Percentiles rank a stretch among this genome's conserved stretches.
Evolutionary conservation across 73 alveolate species (phyloP).

Genomic region (Paramecium pentaurelia): DNA sequence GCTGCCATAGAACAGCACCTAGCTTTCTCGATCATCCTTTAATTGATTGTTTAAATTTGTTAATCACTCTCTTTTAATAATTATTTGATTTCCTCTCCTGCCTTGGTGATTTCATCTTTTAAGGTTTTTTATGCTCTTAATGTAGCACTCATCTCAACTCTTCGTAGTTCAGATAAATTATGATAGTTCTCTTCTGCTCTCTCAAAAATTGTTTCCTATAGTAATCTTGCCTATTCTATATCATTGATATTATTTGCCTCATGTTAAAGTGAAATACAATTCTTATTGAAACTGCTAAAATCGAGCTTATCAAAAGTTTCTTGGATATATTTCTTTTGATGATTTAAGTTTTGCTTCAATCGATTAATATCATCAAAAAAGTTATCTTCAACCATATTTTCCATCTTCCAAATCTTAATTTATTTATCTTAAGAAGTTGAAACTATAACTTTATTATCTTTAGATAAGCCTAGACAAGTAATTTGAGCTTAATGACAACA

Average conservation of each 20-base stretch:
- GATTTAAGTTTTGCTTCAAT: background rate
- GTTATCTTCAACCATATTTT: background rate
- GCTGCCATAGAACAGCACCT: background rate
- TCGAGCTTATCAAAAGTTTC: background rate
- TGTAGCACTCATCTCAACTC: background rate
- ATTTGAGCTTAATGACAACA: background rate
- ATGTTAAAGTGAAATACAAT: background rate
- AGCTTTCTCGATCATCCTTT: background rate
- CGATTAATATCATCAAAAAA: background rate
- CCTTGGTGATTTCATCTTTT: background rate
- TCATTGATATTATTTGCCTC: background rate
- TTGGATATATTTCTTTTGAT: background rate
- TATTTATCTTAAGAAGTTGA: background rate
- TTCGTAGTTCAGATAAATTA: background rate
- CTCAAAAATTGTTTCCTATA: background rate
- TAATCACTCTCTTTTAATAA: background rate
- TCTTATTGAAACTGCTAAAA: background rate
- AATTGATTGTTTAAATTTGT: too few species aligned
- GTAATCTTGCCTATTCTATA: background rate
- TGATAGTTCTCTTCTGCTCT: background rate
- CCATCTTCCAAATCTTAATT: background rate
- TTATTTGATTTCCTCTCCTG: background rate
- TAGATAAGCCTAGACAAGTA: background rate
- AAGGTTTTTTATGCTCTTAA: background rate
- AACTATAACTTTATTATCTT: background rate